Base-by-base conservation (phyloP, 1,139 yeast species). In the Taphrina communis region DNA sequence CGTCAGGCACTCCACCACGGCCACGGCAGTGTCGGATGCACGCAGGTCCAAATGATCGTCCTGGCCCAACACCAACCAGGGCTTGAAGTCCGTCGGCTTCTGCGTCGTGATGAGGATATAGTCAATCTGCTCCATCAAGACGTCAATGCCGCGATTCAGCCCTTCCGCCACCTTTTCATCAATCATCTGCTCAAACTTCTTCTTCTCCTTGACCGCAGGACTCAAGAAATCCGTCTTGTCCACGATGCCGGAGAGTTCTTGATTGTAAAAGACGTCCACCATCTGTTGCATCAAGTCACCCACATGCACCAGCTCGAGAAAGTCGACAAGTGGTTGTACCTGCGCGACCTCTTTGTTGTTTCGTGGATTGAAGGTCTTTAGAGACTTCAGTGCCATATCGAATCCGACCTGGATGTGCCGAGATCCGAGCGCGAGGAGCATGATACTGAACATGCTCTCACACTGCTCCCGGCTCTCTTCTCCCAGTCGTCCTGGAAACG, bases 121-220 rank as follows among this genome's bases (percentile, higher is more conserved):
- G 62, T 85, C 85, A 50, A 93, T 86, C 76, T 93, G 96, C 73
- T 85, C 88, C 78, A 92, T 88, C 63, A 94, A 82, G 9, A 92
- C 93, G 73, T 90, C 96, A 59, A 94, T 90, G 59, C 98, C 97
- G 19, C 90, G 84, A 75, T 91, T 93, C 52, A 94, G 82, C 0
- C 99, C 99, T 75, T 89, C 91, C 0, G 98, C 99, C 36, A 94
- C 97, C 75, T 85, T 88, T 68, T 86, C 90, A 77, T 94, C 99
- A 9, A 94, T 85, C 79, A 87, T 81, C 11, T 86, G 86, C 75
- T 94, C 99, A 72, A 94, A 84, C 70, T 85, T 85, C 74, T 89
- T 88, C 77, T 94, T 94, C 53, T 87, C 86, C 75, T 91, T 94
- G 62, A 90, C 84, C 3, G 95, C 86, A 21, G 91, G 90, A 71